A percentile compares a stretch with the other conserved stretches of the same genome.
Evolutionary conservation across 805 yeast species (phyloP).

Genomic region (Candida arabinofermentans): DNA sequence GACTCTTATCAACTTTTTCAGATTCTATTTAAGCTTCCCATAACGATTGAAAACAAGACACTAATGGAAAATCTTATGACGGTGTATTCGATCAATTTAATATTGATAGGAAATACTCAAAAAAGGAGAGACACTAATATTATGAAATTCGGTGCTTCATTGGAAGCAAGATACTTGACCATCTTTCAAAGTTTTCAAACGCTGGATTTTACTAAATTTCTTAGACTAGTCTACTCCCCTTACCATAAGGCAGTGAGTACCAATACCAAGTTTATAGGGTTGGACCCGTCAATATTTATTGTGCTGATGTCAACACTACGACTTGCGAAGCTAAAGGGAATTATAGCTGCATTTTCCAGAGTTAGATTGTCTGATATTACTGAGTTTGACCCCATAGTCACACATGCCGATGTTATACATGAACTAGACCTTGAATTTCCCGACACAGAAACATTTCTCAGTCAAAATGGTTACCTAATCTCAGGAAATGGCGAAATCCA

Average conservation of each 20-base stretch:
- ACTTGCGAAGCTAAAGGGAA: constrained; percentile 5
- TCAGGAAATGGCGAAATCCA: not conserved
- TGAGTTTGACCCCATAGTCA: constrained; percentile 6
- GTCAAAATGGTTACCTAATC: not conserved
- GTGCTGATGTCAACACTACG: constrained; percentile 10
- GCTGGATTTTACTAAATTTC: constrained; percentile 9
- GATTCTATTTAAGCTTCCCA: constrained; percentile 16
- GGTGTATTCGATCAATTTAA: constrained; percentile 15
- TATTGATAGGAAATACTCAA: constrained; percentile 8
- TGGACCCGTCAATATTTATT: constrained; percentile 7
- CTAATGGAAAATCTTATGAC: constrained; percentile 9
- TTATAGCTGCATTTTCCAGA: constrained; percentile 3
- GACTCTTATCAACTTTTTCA: constrained; percentile 19
- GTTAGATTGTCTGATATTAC: constrained; percentile 3
- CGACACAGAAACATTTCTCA: constrained; percentile 8
- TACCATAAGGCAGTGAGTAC: not conserved
- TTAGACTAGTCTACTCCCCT: constrained; percentile 7
- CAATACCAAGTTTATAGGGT: not conserved
- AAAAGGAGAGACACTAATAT: constrained; percentile 10
- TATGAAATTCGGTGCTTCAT: constrained; percentile 8
- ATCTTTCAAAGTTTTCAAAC: constrained; percentile 14
- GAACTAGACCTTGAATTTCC: constrained; percentile 2
- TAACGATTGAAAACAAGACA: not conserved
- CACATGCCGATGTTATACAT: not conserved
- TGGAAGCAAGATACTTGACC: constrained; percentile 5